Evolutionary conservation across 2,329 filamentous ascomycete species (phyloP), one percentile per base, ranked within the genome.

Genomic region (Zasmidium citrigriseum): DNA sequence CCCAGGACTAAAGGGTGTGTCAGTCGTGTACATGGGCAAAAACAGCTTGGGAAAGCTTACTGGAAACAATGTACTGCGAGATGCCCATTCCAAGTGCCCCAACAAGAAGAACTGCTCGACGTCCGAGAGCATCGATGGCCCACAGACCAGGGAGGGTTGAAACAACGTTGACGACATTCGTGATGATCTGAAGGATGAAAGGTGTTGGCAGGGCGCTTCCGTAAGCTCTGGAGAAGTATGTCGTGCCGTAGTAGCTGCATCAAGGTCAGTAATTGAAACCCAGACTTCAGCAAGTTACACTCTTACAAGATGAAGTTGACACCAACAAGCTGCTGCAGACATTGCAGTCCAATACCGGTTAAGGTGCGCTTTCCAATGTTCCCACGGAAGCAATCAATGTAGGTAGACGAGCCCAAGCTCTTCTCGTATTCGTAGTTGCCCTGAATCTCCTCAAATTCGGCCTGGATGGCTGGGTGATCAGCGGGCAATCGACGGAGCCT

Each of bases 361-460:
- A 89, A 72, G 1, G 87, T 85, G 60, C 89, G 86, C 64, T 88
- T 88, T 58, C 86, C 86, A 0, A 89, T 80, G 62, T 86, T 73
- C 23, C 65, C 71, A 72, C 82, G 82, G 61, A 79, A 95, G 71
- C 82, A 85, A 66, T 80, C 80, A 70, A 87, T 79, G 80, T 87
- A 91, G 64, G 83, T 83, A 63, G 80, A 80, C 67, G 82, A 69
- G 29, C 67, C 67, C 73, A 69, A 87, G 84, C 58, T 88, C 69
- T 87, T 80, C 80, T 96, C 91, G 72, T 93, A 91, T 76, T 89
- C 89, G 76, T 93, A 85, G 80, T 96, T 96, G 78, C 90, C 91
- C 58, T 93, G 82, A 64, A 96, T 90, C 78, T 96, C 91, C 24
- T 86, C 83, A 23, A 96, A 81, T 77, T 96, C 91, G 61, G 85